Percentiles rank a stretch among this genome's conserved stretches.
Conservation (phyloP, 2,329 filamentous ascomycete species). For the Arthrobotrys sphaeroides region DNA sequence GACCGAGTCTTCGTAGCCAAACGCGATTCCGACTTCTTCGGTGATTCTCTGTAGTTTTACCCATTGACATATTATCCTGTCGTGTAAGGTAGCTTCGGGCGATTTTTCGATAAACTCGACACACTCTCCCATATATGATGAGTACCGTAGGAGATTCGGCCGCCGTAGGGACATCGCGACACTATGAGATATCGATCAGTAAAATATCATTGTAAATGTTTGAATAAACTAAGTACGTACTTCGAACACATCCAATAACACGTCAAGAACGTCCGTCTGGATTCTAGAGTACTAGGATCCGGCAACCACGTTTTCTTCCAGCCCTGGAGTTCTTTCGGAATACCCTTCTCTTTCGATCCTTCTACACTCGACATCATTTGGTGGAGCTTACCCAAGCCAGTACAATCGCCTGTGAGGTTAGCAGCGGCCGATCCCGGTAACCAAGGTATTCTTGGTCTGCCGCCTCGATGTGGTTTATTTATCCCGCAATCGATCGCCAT, state of each 20-base stretch:
- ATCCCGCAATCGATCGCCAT: conserved; percentile 58
- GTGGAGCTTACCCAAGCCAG: conserved; percentile 32
- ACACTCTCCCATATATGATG: conserved; percentile 63
- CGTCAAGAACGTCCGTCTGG: conserved; percentile 60
- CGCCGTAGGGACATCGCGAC: conserved; percentile 63
- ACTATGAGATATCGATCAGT: conserved; percentile 55
- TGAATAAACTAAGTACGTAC: conserved; percentile 52
- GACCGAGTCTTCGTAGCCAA: conserved; percentile 68
- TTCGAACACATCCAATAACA: conserved; percentile 60
- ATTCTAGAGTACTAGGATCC: conserved; percentile 59
- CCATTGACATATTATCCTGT: conserved; percentile 63
- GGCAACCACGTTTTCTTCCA: conserved; percentile 52
- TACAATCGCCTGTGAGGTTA: conserved; percentile 9
- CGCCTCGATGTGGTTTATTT: conserved; percentile 43
- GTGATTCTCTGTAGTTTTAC: conserved; percentile 65
- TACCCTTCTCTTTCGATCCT: conserved; percentile 24
- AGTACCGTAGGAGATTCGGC: conserved; percentile 64
- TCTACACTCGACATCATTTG: conserved; percentile 22
- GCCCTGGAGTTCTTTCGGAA: conserved; percentile 29
- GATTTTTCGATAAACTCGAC: conserved; percentile 63
- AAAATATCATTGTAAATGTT: not conserved
- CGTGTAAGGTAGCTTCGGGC: conserved; percentile 61
- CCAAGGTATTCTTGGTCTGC: conserved; percentile 31
- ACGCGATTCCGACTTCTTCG: conserved; percentile 68
- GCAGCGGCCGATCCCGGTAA: not conserved